These are phyloP conservation scores for Sclerotinia subarctica DNA, from an alignment of 2,329 filamentous ascomycete genomes.

Conservation along the genomic window DNA sequence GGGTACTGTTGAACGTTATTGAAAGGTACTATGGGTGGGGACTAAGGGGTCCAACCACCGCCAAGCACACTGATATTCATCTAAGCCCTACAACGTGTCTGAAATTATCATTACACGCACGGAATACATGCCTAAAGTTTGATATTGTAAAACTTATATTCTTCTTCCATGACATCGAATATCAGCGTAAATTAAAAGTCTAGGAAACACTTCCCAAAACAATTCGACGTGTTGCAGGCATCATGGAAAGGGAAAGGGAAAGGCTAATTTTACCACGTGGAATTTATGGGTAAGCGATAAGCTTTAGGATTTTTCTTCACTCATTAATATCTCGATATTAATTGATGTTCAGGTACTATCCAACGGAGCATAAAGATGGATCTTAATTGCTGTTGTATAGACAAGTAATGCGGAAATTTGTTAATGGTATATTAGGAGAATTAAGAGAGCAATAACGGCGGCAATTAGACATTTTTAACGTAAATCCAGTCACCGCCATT, in stretches of 20 bases:
- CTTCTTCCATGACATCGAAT: constrained; percentile 10
- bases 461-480: constrained; percentile 1
- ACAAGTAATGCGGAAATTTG: constrained; percentile 8
- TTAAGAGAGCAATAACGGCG: not conserved
- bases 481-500: constrained; percentile 10
- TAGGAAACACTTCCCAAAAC: not conserved
- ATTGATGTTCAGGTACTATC: constrained; percentile 11
- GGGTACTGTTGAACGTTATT: not conserved
- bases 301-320: not conserved
- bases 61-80: constrained; percentile 14
- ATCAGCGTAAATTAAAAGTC: constrained; percentile 9
- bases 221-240: not conserved
- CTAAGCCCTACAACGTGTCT: constrained; percentile 17
- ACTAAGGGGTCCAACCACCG: constrained; percentile 10
- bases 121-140: constrained; percentile 5
- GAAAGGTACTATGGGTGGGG: not conserved
- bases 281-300: constrained; percentile 6
- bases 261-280: constrained; percentile 18
- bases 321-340: not conserved
- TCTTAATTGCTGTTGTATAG: not conserved
- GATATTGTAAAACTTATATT: not conserved
- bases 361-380: constrained; percentile 8
- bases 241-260: not conserved
- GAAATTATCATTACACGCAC: constrained; percentile 7
- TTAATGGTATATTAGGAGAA: not conserved